These are phyloP conservation scores for Lichtheimia ornata DNA, from an alignment of 371 early-diverging fungal genomes.

Conservation along the genomic window DNA sequence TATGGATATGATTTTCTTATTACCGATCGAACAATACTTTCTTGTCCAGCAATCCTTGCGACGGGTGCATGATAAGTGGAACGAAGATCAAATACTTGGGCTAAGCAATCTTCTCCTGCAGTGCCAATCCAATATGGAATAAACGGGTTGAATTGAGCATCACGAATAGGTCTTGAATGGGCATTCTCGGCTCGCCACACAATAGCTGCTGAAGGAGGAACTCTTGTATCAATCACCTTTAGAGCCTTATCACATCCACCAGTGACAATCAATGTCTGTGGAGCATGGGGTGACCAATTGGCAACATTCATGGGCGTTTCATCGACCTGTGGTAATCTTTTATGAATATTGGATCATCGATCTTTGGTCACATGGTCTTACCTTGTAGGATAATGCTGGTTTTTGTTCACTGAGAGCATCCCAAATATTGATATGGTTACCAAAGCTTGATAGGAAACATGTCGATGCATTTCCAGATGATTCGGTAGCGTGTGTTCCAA, in stretches of 20 bases:
- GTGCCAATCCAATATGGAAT: conserved; percentile 83
- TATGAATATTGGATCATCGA: not conserved
- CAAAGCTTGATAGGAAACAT: conserved; percentile 6
- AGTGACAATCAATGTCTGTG: conserved; percentile 27
- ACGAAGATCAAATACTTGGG: conserved; percentile 81
- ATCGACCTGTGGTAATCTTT: too few relatives aligned
- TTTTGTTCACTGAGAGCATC: conserved; percentile 20
- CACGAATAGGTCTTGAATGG: conserved; percentile 50
- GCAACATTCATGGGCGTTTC: conserved; percentile 16
- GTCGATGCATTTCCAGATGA: conserved; percentile 1
- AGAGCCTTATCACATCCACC: conserved; percentile 26
- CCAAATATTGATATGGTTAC: conserved; percentile 28
- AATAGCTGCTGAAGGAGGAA: not conserved
- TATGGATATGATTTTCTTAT: conserved; percentile 17
- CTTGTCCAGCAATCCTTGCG: conserved; percentile 60
- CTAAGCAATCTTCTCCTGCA: conserved; percentile 64
- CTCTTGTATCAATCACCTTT: conserved; percentile 28
- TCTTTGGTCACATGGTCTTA: not conserved
- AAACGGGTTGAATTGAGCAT: conserved; percentile 72
- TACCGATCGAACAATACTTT: conserved; percentile 49
- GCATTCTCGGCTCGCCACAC: conserved; percentile 32
- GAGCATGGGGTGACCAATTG: conserved; percentile 41
- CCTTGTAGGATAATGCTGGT: conserved; percentile 13
- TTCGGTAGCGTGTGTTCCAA: not conserved
- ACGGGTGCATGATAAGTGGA: conserved; percentile 49